A percentile compares a stretch with the other conserved stretches of the same genome.
Evolutionary conservation across 306 rosid genomes (phyloP).

Genomic region (Betula pendula): DNA sequence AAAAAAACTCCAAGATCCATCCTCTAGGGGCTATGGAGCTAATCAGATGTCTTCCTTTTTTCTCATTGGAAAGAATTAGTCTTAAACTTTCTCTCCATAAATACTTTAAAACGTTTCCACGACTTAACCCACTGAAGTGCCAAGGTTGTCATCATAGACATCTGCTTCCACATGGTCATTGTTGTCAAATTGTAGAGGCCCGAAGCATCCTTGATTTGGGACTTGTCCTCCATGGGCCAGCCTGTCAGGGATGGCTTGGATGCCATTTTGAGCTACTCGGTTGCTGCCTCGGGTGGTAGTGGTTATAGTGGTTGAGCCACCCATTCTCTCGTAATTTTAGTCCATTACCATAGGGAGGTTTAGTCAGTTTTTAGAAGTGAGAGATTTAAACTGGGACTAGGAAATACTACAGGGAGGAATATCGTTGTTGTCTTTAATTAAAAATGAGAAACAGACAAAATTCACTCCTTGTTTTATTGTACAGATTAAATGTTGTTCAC

Average conservation of each 20-base stretch:
- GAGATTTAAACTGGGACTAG: background rate
- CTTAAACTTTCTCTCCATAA: no score
- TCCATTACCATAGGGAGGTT: background rate
- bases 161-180: no score
- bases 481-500: background rate
- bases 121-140: no score
- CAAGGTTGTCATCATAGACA: no score
- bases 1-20: no score
- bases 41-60: no score
- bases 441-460: background rate
- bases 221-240: slow-evolving; percentile 92
- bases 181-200: slow-evolving; percentile 95
- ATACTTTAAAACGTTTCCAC: no score
- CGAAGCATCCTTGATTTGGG: slow-evolving; percentile 89
- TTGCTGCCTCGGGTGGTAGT: background rate
- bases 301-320: background rate
- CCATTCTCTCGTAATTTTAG: background rate
- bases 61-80: no score
- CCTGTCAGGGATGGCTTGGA: slow-evolving; percentile 89
- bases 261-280: background rate
- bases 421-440: no score
- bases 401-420: background rate
- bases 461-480: background rate
- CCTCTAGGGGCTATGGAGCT: no score
- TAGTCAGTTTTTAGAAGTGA: background rate